phyloP scores from a whole-genome alignment of 352 stramenopile genomes.

The Salisapilia sapeloensis region DNA sequence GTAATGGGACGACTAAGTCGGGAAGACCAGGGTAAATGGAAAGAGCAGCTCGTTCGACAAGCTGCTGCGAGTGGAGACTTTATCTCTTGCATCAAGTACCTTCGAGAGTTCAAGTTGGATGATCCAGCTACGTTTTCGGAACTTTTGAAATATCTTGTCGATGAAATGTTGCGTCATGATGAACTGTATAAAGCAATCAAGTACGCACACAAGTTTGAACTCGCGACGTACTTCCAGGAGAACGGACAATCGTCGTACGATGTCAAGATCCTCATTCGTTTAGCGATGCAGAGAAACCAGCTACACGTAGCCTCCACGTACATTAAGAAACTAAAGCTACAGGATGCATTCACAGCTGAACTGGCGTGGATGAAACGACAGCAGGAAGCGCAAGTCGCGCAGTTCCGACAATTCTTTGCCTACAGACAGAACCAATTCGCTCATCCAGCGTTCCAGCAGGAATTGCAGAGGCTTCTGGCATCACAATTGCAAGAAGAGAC shows the following conservation, averaged over 20 bases:
- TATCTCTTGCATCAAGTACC: constrained; percentile 33
- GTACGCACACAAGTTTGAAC: constrained; percentile 72
- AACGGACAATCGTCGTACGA: constrained; percentile 19
- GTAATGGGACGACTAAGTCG: constrained; percentile 63
- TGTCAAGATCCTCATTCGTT: constrained; percentile 28
- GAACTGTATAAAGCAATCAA: constrained; percentile 84
- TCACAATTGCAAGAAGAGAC: constrained; percentile 18
- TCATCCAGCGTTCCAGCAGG: constrained; percentile 18
- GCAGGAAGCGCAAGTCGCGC: constrained; percentile 19
- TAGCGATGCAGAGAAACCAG: constrained; percentile 38
- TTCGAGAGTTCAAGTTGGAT: constrained; percentile 73
- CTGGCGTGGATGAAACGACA: constrained; percentile 34
- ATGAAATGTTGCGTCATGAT: constrained; percentile 39
- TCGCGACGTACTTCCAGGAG: constrained; percentile 17
- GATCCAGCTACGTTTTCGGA: constrained; percentile 11
- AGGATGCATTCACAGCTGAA: constrained; percentile 35
- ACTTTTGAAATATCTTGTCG: constrained; percentile 37
- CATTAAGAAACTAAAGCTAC: constrained; percentile 67
- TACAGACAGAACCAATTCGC: constrained; percentile 25
- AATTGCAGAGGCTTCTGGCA: constrained; percentile 20
- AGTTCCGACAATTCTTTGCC: constrained; percentile 45
- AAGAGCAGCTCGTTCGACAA: constrained; percentile 34
- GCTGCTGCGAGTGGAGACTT: constrained; percentile 48
- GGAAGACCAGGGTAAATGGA: constrained; percentile 19
- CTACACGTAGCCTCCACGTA: constrained; percentile 60